These are phyloP conservation scores for Annulohypoxylon maeteangense DNA, from an alignment of 495 filamentous ascomycete species.

Conservation along the genomic window DNA sequence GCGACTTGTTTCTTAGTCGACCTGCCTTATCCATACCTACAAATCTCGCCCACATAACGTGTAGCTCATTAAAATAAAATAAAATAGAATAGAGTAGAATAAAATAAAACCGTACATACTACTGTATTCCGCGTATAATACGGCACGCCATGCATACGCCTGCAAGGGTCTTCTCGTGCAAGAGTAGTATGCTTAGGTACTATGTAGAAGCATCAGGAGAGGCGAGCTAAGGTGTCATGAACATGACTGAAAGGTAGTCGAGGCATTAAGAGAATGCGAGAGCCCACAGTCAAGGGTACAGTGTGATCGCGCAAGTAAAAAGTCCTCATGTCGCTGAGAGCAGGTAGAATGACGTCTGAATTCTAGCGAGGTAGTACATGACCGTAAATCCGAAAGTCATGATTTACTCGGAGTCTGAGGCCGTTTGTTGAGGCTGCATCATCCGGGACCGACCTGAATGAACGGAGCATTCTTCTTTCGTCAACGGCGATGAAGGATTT, in stretches of 20 bases:
- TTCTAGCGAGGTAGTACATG: not conserved
- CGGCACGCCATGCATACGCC: constrained; percentile 35
- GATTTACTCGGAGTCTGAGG: constrained; percentile 4
- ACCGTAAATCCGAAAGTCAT: not conserved
- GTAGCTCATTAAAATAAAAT: constrained; percentile 7
- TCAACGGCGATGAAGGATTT: constrained; percentile 16
- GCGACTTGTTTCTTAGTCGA: constrained; percentile 38
- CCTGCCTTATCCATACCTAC: constrained; percentile 42
- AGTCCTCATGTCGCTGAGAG: constrained; percentile 13
- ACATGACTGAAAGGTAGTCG: constrained; percentile 32
- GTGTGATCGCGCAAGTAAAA: constrained; percentile 28
- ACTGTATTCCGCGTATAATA: constrained; percentile 31
- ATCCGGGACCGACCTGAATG: constrained; percentile 32
- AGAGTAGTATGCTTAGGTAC: too few relatives aligned
- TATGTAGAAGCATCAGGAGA: constrained; percentile 17
- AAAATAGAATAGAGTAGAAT: too few relatives aligned
- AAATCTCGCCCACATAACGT: constrained; percentile 25
- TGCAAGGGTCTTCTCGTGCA: constrained; percentile 40
- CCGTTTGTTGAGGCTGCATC: constrained; percentile 21
- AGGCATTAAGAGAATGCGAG: constrained; percentile 26
- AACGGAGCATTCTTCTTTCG: constrained; percentile 4
- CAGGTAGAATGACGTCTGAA: constrained; percentile 32
- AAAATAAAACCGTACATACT: too few relatives aligned
- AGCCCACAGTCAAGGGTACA: constrained; percentile 23
- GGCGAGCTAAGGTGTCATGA: constrained; percentile 21